Evolutionary conservation across 2,329 filamentous ascomycete genomes (phyloP), one percentile per base, ranked within the genome.

Genomic region (Aspergillus pseudoviridinutans): DNA sequence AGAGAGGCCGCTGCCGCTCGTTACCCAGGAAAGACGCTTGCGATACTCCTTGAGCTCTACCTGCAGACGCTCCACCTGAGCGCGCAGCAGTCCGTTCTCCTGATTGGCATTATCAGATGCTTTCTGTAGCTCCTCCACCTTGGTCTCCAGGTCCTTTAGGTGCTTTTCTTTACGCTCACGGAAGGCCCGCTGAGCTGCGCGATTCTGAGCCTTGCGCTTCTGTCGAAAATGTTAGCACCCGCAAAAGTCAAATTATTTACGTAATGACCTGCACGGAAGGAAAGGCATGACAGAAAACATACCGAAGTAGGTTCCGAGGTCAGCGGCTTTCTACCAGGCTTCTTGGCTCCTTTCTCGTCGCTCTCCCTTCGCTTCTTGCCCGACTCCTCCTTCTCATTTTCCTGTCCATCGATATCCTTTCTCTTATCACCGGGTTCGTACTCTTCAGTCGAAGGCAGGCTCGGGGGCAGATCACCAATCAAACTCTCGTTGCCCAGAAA

Each of bases 271-370:
- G 28, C n/a, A 41, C 14, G 38, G 32, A 24, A 50, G 47, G 35
- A 24, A 47, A 49, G 7, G 22, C 3, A 17, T 24, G 10, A 24
- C 44, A 47, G 10, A 7, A 38, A 58, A 85, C 92, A 80, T 87
- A 97, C 93, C 65, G 92, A 94, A 66, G 90, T 97, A 25, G 94
- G 94, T 75, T 97, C 94, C 24, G 91, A 95, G 50, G 91, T 97
- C 68, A 97, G 81, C 22, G 93, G 94, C 81, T 99, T 99, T 62
- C 94, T 86, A 52, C 94, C 94, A 4, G 94, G 93, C 78, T 97
- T 99, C 85, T 97, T 97, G 25, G 91, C 86, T 47, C 87, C 82
- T 77, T 94, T 96, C 49, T 92, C 91, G 56, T 91, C 87, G 58
- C 88, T 86, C 75, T 96, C 92, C 59, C 90, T 85, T 63, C 91